These are phyloP conservation scores for Talaromyces piceae DNA, from an alignment of 2,329 filamentous ascomycete species.

Conservation along the genomic window DNA sequence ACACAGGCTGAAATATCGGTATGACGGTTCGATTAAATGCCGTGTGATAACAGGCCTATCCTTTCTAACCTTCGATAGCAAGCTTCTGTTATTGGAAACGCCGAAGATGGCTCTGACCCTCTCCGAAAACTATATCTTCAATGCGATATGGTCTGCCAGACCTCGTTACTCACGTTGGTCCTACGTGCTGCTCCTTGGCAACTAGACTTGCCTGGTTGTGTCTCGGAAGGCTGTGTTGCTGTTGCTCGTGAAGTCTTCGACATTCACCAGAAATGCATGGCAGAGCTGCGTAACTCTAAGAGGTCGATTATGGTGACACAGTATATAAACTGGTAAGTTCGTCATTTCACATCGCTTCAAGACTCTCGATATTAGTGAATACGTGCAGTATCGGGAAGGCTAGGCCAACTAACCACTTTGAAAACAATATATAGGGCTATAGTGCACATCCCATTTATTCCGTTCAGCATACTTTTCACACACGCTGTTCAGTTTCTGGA, in stretches of 20 bases:
- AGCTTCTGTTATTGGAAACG: not conserved
- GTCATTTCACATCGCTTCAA: too few species aligned
- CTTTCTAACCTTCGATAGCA: not conserved
- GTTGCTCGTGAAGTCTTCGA: conserved; percentile 6
- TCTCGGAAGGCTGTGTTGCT: not conserved
- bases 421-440: conserved; percentile 1
- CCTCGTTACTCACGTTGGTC: conserved; percentile 2
- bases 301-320: not conserved
- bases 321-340: conserved; percentile 1
- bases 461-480: conserved; percentile 8
- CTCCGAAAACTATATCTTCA: not conserved
- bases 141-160: conserved; percentile 6
- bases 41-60: not conserved
- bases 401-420: not conserved
- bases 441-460: conserved; percentile 4
- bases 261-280: conserved; percentile 6
- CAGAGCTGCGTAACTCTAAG: conserved; percentile 4
- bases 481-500: conserved; percentile 4
- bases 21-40: not conserved
- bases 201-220: not conserved
- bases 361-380: too few species aligned
- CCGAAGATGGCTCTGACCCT: not conserved
- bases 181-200: not conserved
- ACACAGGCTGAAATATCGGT: not conserved
- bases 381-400: not conserved